A percentile compares a stretch with the other conserved stretches of the same genome.
Evolutionary conservation across 2,329 filamentous ascomycete genomes (phyloP).

Genomic region (Fonsecaea monophora): DNA sequence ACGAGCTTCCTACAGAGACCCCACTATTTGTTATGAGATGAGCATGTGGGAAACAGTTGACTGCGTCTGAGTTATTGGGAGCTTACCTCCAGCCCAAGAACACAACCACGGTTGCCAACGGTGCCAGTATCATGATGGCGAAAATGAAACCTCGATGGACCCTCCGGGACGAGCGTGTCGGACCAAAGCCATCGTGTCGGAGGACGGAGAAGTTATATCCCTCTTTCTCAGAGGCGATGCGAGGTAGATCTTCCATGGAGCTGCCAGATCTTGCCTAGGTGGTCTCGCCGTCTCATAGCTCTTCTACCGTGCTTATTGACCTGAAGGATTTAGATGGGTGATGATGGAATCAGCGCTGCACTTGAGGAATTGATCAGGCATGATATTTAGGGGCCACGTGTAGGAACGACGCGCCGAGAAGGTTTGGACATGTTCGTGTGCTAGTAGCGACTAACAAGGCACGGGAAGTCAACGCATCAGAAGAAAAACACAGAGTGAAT

Average conservation of each 20-base stretch:
- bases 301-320: neutral
- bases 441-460: neutral
- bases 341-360: neutral
- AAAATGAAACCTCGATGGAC: slow-evolving; percentile 13
- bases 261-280: slow-evolving; percentile 7
- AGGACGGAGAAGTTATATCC: neutral
- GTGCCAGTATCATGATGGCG: slow-evolving; percentile 3
- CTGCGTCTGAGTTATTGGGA: neutral
- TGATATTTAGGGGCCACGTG: neutral
- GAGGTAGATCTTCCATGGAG: slow-evolving; percentile 10
- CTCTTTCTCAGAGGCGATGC: neutral
- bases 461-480: neutral
- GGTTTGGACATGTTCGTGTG: neutral
- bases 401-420: neutral
- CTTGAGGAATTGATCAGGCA: neutral
- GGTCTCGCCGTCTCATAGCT: neutral
- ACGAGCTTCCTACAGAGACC: neutral
- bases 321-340: neutral
- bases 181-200: neutral
- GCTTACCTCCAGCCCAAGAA: slow-evolving; percentile 16
- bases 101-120: neutral
- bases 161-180: neutral
- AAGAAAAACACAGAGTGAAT: neutral
- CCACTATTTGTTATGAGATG: neutral
- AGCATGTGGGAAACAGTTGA: neutral